phyloP scores from a whole-genome alignment of 352 stramenopile species.

The Phytophthora pseudosyringae region DNA sequence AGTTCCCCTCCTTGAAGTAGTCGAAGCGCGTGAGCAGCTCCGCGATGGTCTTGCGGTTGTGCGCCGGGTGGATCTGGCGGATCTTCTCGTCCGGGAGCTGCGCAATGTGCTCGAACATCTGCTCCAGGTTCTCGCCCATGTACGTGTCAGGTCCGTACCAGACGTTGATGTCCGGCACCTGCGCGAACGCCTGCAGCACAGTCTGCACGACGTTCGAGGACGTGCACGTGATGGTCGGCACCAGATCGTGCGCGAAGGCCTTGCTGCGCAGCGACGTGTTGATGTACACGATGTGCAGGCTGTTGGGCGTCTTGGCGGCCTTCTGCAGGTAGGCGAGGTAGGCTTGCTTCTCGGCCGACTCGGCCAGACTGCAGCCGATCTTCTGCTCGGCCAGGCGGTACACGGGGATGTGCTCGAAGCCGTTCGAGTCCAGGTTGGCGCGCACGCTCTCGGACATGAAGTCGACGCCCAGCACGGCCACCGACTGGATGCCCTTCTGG shows the following conservation, averaged over 20 bases:
- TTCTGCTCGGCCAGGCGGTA: slow-evolving; percentile 92
- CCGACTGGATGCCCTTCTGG: slow-evolving; percentile 82
- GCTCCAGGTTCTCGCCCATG: slow-evolving; percentile 98
- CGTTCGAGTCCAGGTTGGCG: slow-evolving; percentile 94
- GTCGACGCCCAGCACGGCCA: slow-evolving; percentile 96
- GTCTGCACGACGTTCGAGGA: slow-evolving; percentile 97
- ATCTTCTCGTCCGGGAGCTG: slow-evolving; percentile 86
- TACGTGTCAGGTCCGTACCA: slow-evolving; percentile 97
- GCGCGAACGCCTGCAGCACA: slow-evolving; percentile 93
- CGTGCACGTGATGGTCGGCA: slow-evolving; percentile 98
- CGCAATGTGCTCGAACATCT: slow-evolving; percentile 91
- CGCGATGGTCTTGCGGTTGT: slow-evolving; percentile 85
- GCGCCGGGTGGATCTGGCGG: slow-evolving; percentile 79
- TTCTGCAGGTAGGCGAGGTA: slow-evolving; percentile 95
- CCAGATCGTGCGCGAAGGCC: slow-evolving; percentile 91
- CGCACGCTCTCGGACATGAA: slow-evolving; percentile 98
- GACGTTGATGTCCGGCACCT: slow-evolving; percentile 92
- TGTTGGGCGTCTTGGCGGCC: slow-evolving; percentile 85
- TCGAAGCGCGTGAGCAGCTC: slow-evolving; percentile 89
- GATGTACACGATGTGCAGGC: slow-evolving; percentile 98
- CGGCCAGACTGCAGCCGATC: slow-evolving; percentile 96
- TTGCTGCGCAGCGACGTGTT: slow-evolving; percentile 98
- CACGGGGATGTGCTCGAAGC: slow-evolving; percentile 92
- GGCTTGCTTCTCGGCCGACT: slow-evolving; percentile 92
- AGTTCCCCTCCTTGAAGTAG: slow-evolving; percentile 97